Percentiles rank a stretch among this genome's conserved stretches.
Conservation (phyloP, 805 yeast genomes). For the Saturnispora gosingensis region DNA sequence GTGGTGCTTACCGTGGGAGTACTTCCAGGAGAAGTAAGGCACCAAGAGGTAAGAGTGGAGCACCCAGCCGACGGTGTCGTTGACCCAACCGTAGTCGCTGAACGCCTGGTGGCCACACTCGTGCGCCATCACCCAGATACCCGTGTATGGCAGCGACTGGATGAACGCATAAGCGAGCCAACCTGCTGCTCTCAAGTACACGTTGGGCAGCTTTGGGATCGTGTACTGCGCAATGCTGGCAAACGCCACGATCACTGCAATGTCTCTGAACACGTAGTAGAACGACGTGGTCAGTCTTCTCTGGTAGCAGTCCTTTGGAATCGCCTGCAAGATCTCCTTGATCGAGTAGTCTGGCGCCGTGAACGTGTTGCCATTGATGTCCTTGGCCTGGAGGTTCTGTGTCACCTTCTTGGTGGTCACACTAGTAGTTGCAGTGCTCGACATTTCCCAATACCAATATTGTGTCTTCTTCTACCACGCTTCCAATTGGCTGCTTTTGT, state of each 20-base stretch:
- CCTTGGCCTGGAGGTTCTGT: slow-evolving; percentile 37
- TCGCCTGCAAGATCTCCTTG: slow-evolving; percentile 62
- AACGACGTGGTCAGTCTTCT: slow-evolving; percentile 47
- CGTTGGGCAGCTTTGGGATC: slow-evolving; percentile 42
- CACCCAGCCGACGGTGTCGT: slow-evolving; percentile 77
- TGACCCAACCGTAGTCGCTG: slow-evolving; percentile 59
- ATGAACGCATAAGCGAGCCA: slow-evolving; percentile 50
- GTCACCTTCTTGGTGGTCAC: slow-evolving; percentile 29
- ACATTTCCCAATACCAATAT: background rate
- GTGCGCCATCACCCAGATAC: slow-evolving; percentile 80
- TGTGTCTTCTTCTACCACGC: background rate
- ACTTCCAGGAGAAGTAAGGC: slow-evolving; percentile 85
- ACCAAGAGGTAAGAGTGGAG: slow-evolving; percentile 71
- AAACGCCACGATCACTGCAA: slow-evolving; percentile 36
- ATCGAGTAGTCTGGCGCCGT: slow-evolving; percentile 68
- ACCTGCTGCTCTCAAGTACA: slow-evolving; percentile 38
- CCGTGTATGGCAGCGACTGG: slow-evolving; percentile 65
- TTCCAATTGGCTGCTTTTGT: background rate
- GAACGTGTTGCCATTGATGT: slow-evolving; percentile 57
- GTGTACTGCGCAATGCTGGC: slow-evolving; percentile 46
- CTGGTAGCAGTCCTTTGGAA: slow-evolving; percentile 69
- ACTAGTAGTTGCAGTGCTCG: slow-evolving; percentile 10
- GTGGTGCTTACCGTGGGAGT: slow-evolving; percentile 79
- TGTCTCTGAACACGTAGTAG: slow-evolving; percentile 61
- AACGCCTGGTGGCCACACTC: slow-evolving; percentile 91